Evolutionary conservation across 169 alveolate genomes (phyloP), one percentile per base, ranked within the genome.

Genomic region (Plasmodium sp.): DNA sequence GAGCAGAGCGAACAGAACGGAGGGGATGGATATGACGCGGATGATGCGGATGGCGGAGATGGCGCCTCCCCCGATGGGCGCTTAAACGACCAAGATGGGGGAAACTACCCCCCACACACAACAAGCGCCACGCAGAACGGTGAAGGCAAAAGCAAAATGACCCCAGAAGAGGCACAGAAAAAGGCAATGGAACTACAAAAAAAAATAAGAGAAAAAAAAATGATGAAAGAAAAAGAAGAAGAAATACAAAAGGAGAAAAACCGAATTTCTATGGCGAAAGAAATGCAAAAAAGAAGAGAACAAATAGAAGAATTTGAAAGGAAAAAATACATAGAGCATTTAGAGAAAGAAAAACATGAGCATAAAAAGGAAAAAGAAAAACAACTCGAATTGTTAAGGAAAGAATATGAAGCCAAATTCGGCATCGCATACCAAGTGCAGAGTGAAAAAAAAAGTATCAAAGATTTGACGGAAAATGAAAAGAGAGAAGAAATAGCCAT

Each of bases 371-470:
- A 90, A 90, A 90, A 80, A 90, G 83, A 90, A 58, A 90, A 90
- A 80, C 94, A 90, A 51, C 73, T 90, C 5, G 91, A 90, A 79
- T 67, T 90, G 67, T 81, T 90, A 74, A 90, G 43, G 82, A 80
- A 80, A 18, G 94, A 90, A 79, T 90, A 90, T 90, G 90, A 90
- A 90, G 94, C 94, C n/a, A 90, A 90, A 51, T 90, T 90, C 80
- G 88, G 91, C 54, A 90, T 90, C 72, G 91, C 74, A 18, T 90
- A 90, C 82, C 67, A 80, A 80, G 51, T 12, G 16, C 91, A 81
- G 45, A 58, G 34, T 27, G 84, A 79, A 90, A 83, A 83, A 83
- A 79, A 79, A 36, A 90, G 54, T 43, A 80, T 90, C 7, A 31
- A 90, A 5, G 94, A 90, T 79, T 54, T 90, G 48, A 67, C 91